Evolutionary conservation across 2,329 filamentous ascomycete species (phyloP).

Genomic region (Neonectria faginata): DNA sequence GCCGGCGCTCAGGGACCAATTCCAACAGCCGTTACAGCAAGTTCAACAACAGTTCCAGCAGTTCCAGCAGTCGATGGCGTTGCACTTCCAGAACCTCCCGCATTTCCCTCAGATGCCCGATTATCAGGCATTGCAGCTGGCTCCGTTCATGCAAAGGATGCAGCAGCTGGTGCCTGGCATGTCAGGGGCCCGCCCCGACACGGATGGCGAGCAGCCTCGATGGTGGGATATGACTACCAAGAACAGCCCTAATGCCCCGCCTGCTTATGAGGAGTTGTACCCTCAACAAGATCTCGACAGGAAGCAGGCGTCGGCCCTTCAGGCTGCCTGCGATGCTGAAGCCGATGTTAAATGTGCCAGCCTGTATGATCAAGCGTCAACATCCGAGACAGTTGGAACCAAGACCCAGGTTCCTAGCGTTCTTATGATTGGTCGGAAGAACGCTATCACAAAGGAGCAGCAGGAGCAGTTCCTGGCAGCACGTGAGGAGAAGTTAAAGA

Average conservation of each 20-base stretch:
- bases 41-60: conserved; percentile 83
- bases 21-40: conserved; percentile 78
- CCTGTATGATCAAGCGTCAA: conserved; percentile 61
- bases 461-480: conserved; percentile 72
- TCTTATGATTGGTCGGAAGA: conserved; percentile 72
- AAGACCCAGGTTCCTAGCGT: conserved; percentile 57
- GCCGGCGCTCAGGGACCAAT: conserved; percentile 77
- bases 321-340: conserved; percentile 68
- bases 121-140: conserved; percentile 72
- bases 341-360: conserved; percentile 68
- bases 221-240: conserved; percentile 76
- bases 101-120: conserved; percentile 73
- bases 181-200: conserved; percentile 61
- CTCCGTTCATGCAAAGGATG: conserved; percentile 76
- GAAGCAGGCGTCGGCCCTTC: conserved; percentile 69
- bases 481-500: conserved; percentile 72
- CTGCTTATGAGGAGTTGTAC: conserved; percentile 84
- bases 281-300: conserved; percentile 66
- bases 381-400: conserved; percentile 52
- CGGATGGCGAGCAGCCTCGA: conserved; percentile 56
- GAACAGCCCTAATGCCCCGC: conserved; percentile 66
- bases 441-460: conserved; percentile 73
- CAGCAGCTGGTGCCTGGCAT: conserved; percentile 79
- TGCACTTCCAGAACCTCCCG: conserved; percentile 70
- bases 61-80: conserved; percentile 77